Base-by-base conservation (phyloP, 768 basidiomycete genomes). In the Trametes cingulata region DNA sequence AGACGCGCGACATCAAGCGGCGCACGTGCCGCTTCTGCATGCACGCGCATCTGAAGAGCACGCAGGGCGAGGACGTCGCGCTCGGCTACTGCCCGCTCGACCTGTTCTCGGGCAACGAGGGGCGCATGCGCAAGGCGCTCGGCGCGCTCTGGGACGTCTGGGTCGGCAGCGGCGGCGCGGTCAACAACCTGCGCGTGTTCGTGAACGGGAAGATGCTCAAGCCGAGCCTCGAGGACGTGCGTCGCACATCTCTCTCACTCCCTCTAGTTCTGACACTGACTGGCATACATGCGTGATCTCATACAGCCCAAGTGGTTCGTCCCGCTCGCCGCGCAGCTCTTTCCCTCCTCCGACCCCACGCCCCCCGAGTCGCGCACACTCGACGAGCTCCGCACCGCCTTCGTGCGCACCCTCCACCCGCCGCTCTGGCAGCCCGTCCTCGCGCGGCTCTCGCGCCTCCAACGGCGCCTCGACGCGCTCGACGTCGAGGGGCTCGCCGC, bases 1-100 rank as follows among this genome's bases (percentile, higher is more conserved):
- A 75, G 39, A 89, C 87, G 1, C 77, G 72, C 14, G 60, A 68
- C 0, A 73, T 85, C 65, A 98, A 98, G 78, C 78, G 78, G 7
- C 75, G 73, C 39, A 87, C 90, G 15, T 96, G 95, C 76, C 83
- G 96, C 63, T 95, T 93, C 72, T 95, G 93, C 71, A 91, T 98
- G 88, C 93, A 98, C 72, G 78, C 85, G 1, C 78, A 83, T 60
- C 69, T 86, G 68, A 85, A 78, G 69, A 67, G 71, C 22, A 66
- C 71, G 35, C 68, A 75, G 33, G 81, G 77, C 7, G 71, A 77
- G 22, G 64, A 67, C 50, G 70, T 76, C 22, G 69, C 78, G 17
- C 74, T 70, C 25, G 75, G 75, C 6, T 99, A 93, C 72, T 95
- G 94, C 71, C 95, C 96, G 3, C 76, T 99, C 56, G 96, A 99